Evolutionary conservation across 1,139 yeast species (phyloP).

Genomic region (Taphrina pruni): DNA sequence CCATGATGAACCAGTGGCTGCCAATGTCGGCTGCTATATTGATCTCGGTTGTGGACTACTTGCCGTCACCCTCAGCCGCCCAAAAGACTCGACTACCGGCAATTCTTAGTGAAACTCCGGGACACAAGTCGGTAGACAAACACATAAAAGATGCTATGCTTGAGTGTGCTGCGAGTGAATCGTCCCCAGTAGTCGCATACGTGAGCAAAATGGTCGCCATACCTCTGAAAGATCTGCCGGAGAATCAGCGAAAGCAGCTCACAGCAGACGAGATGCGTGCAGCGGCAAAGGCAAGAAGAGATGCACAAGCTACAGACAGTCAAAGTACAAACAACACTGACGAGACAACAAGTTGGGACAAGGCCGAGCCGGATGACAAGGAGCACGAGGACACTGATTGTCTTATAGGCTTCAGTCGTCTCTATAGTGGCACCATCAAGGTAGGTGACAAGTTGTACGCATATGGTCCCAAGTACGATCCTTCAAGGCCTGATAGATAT

Average conservation of each 20-base stretch:
- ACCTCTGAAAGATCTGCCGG: slow-evolving; percentile 80
- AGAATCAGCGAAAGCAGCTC: slow-evolving; percentile 52
- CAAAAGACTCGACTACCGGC: slow-evolving; percentile 74
- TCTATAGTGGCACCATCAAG: slow-evolving; percentile 80
- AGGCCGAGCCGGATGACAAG: slow-evolving; percentile 44
- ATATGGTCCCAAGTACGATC: slow-evolving; percentile 86
- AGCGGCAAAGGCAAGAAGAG: slow-evolving; percentile 59
- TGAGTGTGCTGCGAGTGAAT: slow-evolving; percentile 61
- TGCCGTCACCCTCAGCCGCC: slow-evolving; percentile 82
- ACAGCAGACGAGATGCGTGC: slow-evolving; percentile 65
- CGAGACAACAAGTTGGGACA: slow-evolving; percentile 41
- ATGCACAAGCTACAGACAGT: slow-evolving; percentile 49
- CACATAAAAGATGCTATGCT: slow-evolving; percentile 63
- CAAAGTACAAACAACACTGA: slow-evolving; percentile 24
- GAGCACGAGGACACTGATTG: slow-evolving; percentile 61
- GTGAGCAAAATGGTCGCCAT: slow-evolving; percentile 88
- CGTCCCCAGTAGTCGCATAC: slow-evolving; percentile 74
- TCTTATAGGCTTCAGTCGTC: slow-evolving; percentile 83
- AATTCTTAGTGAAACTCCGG: slow-evolving; percentile 66
- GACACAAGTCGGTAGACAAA: slow-evolving; percentile 60
- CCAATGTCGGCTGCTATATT: slow-evolving; percentile 88
- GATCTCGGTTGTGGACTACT: slow-evolving; percentile 78
- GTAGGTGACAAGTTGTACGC: slow-evolving; percentile 77
- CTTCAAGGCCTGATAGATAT: slow-evolving; percentile 67
- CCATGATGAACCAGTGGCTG: slow-evolving; percentile 91